Percentiles rank a stretch among this genome's conserved stretches.
Evolutionary conservation across 2,329 filamentous ascomycete species (phyloP).

Genomic region (Epicoccum nigrum): DNA sequence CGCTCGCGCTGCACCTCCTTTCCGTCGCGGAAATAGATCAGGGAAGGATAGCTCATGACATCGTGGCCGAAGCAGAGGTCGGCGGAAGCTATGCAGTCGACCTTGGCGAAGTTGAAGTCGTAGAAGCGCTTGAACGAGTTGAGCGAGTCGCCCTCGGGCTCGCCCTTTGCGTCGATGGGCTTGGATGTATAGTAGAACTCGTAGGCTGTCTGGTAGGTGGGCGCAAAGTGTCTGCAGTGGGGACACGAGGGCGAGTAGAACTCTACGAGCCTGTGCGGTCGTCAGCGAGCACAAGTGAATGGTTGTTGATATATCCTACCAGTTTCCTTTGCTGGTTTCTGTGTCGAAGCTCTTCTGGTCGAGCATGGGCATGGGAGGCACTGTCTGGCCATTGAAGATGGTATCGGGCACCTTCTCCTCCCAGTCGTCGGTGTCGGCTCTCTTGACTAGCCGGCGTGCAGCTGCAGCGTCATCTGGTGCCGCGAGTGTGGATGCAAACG

Average conservation of each 20-base stretch:
- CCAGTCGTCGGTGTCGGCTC: conserved; percentile 27
- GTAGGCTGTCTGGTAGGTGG: conserved; percentile 88
- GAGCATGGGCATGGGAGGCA: conserved; percentile 69
- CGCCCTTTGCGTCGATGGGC: conserved; percentile 60
- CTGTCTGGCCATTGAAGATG: conserved; percentile 69
- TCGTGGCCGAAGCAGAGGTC: conserved; percentile 74
- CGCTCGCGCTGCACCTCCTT: conserved; percentile 66
- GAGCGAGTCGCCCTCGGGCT: conserved; percentile 56
- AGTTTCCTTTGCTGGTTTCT: conserved; percentile 69
- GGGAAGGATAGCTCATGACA: conserved; percentile 75
- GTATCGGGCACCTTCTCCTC: conserved; percentile 53
- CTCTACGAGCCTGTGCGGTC: conserved; percentile 51
- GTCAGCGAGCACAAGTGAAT: neutral
- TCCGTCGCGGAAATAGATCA: conserved; percentile 81
- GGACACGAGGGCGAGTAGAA: conserved; percentile 61
- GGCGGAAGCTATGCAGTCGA: conserved; percentile 85
- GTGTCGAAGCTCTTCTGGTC: conserved; percentile 63
- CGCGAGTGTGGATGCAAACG: conserved; percentile 38
- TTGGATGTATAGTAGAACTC: conserved; percentile 94
- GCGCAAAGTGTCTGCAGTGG: conserved; percentile 81
- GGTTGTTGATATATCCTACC: conserved; percentile 53
- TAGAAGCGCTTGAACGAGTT: conserved; percentile 82
- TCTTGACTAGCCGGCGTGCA: conserved; percentile 15
- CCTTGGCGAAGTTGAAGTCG: conserved; percentile 82
- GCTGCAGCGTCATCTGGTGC: conserved; percentile 22